phyloP scores from a whole-genome alignment of 2,329 filamentous ascomycete species.

The Cordyceps farinosa region DNA sequence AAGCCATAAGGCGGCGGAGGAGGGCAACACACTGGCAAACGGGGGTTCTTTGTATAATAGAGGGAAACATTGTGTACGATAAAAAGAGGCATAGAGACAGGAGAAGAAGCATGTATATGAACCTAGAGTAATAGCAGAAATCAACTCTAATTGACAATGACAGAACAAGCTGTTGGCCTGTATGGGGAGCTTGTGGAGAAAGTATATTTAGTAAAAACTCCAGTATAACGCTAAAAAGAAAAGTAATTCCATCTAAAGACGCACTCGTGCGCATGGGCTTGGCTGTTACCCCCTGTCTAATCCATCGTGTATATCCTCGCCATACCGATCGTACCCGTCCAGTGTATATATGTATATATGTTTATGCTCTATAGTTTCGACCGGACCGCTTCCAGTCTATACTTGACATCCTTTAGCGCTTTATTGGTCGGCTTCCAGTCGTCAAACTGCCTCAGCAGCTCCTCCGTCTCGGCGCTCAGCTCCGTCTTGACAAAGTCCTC shows the following conservation, averaged over 20 bases:
- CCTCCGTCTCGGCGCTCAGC: slow-evolving; percentile 69
- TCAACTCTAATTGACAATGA: slow-evolving; percentile 9
- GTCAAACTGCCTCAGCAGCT: slow-evolving; percentile 84
- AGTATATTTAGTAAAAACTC: too few relatives aligned
- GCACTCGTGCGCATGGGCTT: too few relatives aligned
- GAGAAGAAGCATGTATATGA: neutral
- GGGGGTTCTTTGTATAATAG: neutral
- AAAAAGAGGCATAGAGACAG: neutral
- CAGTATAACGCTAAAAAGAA: too few relatives aligned
- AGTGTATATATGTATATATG: neutral
- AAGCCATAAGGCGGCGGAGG: slow-evolving; percentile 23
- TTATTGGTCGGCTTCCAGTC: slow-evolving; percentile 90
- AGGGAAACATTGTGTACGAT: slow-evolving; percentile 5
- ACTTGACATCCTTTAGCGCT: slow-evolving; percentile 92
- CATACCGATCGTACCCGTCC: neutral
- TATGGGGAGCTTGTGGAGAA: too few relatives aligned
- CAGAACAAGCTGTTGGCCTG: neutral
- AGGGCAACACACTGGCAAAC: neutral
- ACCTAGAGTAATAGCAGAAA: neutral
- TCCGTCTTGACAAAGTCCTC: slow-evolving; percentile 87
- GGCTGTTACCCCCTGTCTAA: too few relatives aligned
- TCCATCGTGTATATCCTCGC: too few relatives aligned
- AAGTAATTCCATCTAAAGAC: too few relatives aligned
- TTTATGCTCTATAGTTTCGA: slow-evolving; percentile 63
- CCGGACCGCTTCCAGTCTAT: slow-evolving; percentile 83